phyloP scores from a whole-genome alignment of 2,329 filamentous ascomycete species.

The Aspergillus eucalypticola region DNA sequence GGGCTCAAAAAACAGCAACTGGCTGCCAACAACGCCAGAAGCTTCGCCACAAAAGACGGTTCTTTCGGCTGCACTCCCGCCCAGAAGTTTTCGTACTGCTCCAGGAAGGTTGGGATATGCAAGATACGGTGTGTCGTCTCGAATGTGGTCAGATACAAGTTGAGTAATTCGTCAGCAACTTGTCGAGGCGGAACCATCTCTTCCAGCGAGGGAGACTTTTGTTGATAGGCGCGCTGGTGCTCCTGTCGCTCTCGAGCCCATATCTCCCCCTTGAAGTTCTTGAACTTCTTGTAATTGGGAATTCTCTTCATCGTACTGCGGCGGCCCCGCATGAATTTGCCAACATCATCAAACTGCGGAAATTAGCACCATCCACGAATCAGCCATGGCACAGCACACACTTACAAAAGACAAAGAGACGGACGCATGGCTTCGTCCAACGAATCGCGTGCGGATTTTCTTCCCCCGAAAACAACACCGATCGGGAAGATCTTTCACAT shows the following conservation, averaged over 20 bases:
- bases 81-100: constrained; percentile 60
- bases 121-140: constrained; percentile 60
- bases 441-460: constrained; percentile 31
- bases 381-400: background rate
- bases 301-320: constrained; percentile 21
- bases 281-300: constrained; percentile 30
- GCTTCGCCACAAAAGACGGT: constrained; percentile 49
- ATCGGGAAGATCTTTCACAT: constrained; percentile 30
- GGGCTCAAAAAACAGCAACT: constrained; percentile 47
- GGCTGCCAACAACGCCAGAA: constrained; percentile 41
- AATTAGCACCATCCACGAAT: background rate
- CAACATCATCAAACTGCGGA: constrained; percentile 32
- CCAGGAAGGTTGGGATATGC: constrained; percentile 58
- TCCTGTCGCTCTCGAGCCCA: constrained; percentile 31
- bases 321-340: constrained; percentile 26
- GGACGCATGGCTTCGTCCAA: constrained; percentile 34
- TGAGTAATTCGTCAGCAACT: constrained; percentile 54
- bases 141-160: constrained; percentile 57
- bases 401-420: constrained; percentile 36
- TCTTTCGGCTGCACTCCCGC: constrained; percentile 42
- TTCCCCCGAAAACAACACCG: constrained; percentile 33
- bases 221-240: constrained; percentile 32
- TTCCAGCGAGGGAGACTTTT: constrained; percentile 32
- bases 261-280: constrained; percentile 31
- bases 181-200: constrained; percentile 47